Base-by-base conservation (phyloP, 176 grass and related monocot genomes). In the Oryza coarctata region DNA sequence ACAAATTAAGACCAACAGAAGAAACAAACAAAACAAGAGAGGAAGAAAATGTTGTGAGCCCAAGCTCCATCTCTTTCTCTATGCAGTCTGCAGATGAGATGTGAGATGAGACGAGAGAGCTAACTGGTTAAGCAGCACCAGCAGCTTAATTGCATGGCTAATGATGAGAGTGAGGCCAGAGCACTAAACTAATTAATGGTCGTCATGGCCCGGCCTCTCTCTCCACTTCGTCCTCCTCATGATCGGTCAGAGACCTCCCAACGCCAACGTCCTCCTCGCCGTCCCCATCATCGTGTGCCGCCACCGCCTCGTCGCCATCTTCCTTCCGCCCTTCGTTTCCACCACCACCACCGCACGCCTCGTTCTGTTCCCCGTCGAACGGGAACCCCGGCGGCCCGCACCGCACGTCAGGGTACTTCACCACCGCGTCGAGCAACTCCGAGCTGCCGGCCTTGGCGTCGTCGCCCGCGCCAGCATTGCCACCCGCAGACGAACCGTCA, bases 341-440 rank as follows among this genome's bases (percentile, higher is more conserved):
- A 9, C 27, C 57, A 33, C 32, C 32, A 22, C 18, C 20, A 30
- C 20, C 71, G 15, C 50, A 31, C 7, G 22, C 28, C 29, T 82
- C 68, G 17, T 82, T 32, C 0, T 63, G 32, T n/a, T 84, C 83
- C 61, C 74, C 32, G 60, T 87, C 82, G 68, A 52, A 87, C 3
- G 41, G 18, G 71, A 89, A 89, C 20, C 73, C 80, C 0, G 84
- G 69, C 3, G 71, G 43, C 76, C 74, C 86, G 71, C 65, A 69
- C 76, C 80, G 84, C n/a, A 63, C 43, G 49, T 94, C 94, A n/a
- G 89, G 85, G 58, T 90, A 80, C 79, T 87, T 83, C 32, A 94
- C 81, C 26, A 97, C 89, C 1, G 94, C 94, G 73, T 94, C 92
- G 4, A 97, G 92, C 32, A 97, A 81, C 74, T 94, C 92, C 1